Percentiles rank a stretch among this genome's conserved stretches.
Evolutionary conservation across 345 rosid species (phyloP).

Genomic region (Corymbia maculata): DNA sequence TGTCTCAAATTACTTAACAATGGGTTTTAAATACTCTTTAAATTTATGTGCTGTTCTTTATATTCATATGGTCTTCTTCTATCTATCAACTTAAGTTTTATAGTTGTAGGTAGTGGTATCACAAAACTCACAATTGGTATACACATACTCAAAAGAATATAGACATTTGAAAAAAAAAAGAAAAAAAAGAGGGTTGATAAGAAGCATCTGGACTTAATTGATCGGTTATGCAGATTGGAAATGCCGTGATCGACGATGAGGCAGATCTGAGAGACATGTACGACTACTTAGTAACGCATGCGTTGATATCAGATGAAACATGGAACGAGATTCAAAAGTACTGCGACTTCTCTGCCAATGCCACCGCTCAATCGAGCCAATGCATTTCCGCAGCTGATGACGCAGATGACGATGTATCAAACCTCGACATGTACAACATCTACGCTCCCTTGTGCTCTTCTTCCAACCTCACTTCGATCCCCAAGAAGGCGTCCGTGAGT

Average conservation of each 20-base stretch:
- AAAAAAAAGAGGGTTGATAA: background rate
- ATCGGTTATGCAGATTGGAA: slow-evolving; percentile 50
- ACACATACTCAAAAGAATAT: background rate
- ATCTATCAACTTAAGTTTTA: background rate
- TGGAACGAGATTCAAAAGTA: slow-evolving; percentile 6
- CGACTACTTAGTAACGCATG: slow-evolving; percentile 52
- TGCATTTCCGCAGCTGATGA: slow-evolving; percentile 26
- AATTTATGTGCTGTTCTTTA: background rate
- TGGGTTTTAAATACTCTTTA: no score
- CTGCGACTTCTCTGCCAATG: slow-evolving; percentile 45
- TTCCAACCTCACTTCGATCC: slow-evolving; percentile 36
- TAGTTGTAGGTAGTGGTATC: accelerated
- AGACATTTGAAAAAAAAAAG: background rate
- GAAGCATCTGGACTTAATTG: background rate
- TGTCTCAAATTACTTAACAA: background rate
- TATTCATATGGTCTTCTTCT: background rate
- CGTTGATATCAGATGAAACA: slow-evolving; percentile 41
- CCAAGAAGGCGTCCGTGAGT: slow-evolving; percentile 23
- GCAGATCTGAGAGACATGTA: slow-evolving; percentile 65
- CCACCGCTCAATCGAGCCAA: slow-evolving; percentile 4
- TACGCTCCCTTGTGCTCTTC: slow-evolving; percentile 62
- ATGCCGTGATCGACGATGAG: slow-evolving; percentile 70
- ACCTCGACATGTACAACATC: slow-evolving; percentile 58
- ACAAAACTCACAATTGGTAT: background rate
- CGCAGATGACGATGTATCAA: background rate